Base-by-base conservation (phyloP, 2,329 filamentous ascomycete species). In the Volutella citrinella region DNA sequence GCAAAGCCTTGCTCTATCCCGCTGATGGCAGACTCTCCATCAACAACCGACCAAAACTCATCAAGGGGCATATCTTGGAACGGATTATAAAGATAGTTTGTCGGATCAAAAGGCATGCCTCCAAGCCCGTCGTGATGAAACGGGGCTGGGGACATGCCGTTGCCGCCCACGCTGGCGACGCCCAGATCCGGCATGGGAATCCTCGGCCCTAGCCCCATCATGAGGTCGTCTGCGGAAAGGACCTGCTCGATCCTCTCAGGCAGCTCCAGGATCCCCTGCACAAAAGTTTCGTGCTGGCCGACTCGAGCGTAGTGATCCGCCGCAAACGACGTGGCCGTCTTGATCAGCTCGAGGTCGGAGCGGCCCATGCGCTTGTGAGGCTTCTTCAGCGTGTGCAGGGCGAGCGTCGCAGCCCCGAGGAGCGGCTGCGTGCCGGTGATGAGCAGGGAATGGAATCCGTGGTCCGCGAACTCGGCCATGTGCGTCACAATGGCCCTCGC, bases 21-120 rank as follows among this genome's bases (percentile, higher is more conserved):
- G 9, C 46, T 34, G 7, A 35, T 31, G 1, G 43, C 40, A 22
- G 49, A 49, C 4, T 45, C 46, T 1, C 34, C 45, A 4, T 49
- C 46, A 42, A 49, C 49, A 9, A 49, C 45, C n/a, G 46, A 46
- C 46, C 46, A 49, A 23, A 49, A 49, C 12, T 49, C 46, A n/a
- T 49, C 46, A 13, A 49, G 17, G 5, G 46, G 46, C 35, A 49
- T 38, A 1, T 48, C 46, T n/a, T 49, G 46, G n/a, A 49, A 49
- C 9, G 46, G 46, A 19, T 49, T 46, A 10, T 47, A 46, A 7
- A 49, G 40, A 11, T 44, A 32, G 16, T 49, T 46, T n/a, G 30
- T 38, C 18, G 46, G 26, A 17, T 38, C 40, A 27, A 49, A 39
- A 0, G 35, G 27, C 13, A 46, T 39, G 2, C 38, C 11, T 10